Conservation (phyloP, 2,329 filamentous ascomycete species). For the Xylaria sp. region DNA sequence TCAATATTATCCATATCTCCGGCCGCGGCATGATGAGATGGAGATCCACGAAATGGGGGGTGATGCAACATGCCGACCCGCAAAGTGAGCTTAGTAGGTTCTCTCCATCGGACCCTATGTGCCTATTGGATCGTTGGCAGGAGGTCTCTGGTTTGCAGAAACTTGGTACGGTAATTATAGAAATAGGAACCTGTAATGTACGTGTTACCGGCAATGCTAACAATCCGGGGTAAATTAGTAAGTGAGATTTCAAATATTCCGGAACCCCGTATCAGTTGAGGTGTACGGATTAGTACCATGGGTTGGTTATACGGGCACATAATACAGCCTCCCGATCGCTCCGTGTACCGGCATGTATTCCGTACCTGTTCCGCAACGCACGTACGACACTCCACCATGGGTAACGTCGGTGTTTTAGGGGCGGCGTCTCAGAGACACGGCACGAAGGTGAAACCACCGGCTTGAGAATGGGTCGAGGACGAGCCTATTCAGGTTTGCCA, state of each 20-base stretch:
- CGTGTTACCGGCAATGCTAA: background rate
- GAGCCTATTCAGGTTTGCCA: constrained; percentile 8
- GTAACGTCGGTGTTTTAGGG: constrained; percentile 5
- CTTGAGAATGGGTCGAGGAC: constrained; percentile 12
- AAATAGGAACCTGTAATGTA: background rate
- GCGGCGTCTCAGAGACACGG: constrained; percentile 16
- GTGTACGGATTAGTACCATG: too few species aligned
- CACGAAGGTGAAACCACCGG: constrained; percentile 21
- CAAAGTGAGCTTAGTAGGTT: constrained; percentile 10
- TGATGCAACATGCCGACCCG: constrained; percentile 9
- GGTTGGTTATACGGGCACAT: too few species aligned
- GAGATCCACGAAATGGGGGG: background rate
- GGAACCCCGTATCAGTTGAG: background rate
- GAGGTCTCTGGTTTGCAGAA: constrained; percentile 1
- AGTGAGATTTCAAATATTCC: constrained; percentile 1
- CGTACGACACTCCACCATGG: too few species aligned
- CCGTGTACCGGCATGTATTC: too few species aligned
- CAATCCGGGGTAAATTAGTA: constrained; percentile 20
- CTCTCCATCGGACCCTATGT: background rate
- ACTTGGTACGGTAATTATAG: background rate
- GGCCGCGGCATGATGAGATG: background rate
- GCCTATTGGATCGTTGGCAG: background rate
- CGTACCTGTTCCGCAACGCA: too few species aligned
- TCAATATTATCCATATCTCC: background rate
- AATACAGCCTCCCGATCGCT: too few species aligned